Conservation (phyloP, 495 filamentous ascomycete genomes). For the Penicillium egyptiacum region DNA sequence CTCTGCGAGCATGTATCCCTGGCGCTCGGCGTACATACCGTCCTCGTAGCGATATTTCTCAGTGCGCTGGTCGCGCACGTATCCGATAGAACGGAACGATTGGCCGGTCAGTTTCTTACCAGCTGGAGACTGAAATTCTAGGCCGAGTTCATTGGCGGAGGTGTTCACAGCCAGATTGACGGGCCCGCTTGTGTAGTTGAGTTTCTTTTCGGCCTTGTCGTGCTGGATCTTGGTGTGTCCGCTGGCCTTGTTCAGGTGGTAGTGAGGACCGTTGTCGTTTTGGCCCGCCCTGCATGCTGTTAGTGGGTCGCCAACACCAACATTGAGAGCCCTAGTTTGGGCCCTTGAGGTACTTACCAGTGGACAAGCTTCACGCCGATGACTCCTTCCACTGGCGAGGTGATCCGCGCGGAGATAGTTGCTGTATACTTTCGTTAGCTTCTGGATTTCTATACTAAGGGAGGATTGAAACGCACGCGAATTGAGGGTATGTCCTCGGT, state of each 20-base stretch:
- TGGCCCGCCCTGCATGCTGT: constrained; percentile 35
- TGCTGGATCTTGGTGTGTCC: constrained; percentile 49
- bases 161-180: constrained; percentile 54
- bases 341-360: constrained; percentile 49
- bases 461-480: constrained; percentile 38
- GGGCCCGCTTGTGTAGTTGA: constrained; percentile 56
- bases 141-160: constrained; percentile 54
- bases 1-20: constrained; percentile 62
- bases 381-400: constrained; percentile 58
- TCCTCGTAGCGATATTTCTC: constrained; percentile 50
- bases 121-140: constrained; percentile 52
- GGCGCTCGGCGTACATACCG: constrained; percentile 53
- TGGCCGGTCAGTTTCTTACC: constrained; percentile 57
- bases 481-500: constrained; percentile 60
- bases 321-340: neutral
- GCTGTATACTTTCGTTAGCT: constrained; percentile 15
- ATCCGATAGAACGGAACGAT: constrained; percentile 59
- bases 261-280: constrained; percentile 59
- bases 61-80: constrained; percentile 53
- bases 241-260: constrained; percentile 55
- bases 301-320: neutral
- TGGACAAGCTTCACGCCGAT: constrained; percentile 64
- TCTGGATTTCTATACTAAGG: neutral
- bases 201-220: constrained; percentile 38
- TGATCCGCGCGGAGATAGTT: constrained; percentile 37